These are phyloP conservation scores for Daldinia sp. DNA, from an alignment of 2,329 filamentous ascomycete species.

Conservation along the genomic window DNA sequence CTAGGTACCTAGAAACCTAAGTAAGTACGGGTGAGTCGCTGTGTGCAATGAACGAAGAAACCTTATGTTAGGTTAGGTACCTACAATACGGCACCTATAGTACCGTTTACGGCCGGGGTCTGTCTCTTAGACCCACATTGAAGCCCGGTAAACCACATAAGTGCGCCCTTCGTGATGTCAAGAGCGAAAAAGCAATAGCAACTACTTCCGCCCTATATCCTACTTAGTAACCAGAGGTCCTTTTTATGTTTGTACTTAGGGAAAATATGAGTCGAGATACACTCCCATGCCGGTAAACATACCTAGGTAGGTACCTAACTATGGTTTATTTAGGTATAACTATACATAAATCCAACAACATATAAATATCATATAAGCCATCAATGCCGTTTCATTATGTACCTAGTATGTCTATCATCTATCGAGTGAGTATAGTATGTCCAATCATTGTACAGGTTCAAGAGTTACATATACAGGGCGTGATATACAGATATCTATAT, in stretches of 20 bases:
- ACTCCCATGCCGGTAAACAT: no score
- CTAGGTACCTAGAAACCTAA: no score
- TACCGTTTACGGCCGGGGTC: neutral
- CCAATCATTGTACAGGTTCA: slow-evolving; percentile 19
- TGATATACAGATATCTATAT: neutral
- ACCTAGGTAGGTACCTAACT: neutral
- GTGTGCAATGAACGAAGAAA: neutral
- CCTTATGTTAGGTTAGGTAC: neutral
- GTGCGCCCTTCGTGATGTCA: slow-evolving; percentile 19
- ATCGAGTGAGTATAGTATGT: neutral
- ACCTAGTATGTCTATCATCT: neutral
- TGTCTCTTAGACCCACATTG: neutral
- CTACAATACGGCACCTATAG: neutral
- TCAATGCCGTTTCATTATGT: neutral
- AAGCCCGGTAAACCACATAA: neutral
- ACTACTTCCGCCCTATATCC: no score
- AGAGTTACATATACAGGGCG: slow-evolving; percentile 28
- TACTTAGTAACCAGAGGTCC: neutral
- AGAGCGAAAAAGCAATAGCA: neutral
- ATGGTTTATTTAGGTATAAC: neutral
- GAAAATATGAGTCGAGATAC: neutral
- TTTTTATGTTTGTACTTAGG: slow-evolving; percentile 3
- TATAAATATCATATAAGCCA: neutral
- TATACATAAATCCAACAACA: no score
- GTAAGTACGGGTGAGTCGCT: no score